phyloP scores from a whole-genome alignment of 2,329 filamentous ascomycete genomes.

The Calonectria honghensis region DNA sequence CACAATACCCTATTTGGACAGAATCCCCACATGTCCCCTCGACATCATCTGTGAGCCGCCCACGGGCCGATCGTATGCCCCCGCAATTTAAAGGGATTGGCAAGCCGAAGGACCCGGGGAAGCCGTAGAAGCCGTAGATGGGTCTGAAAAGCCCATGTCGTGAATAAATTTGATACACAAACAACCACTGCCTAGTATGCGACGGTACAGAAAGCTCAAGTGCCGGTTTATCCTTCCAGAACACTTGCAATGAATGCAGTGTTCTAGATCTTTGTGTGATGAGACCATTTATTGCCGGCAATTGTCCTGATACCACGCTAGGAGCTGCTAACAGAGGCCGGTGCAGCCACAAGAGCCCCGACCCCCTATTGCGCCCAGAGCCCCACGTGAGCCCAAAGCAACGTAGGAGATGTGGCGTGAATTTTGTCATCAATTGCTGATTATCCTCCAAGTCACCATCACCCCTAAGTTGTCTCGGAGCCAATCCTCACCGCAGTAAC shows the following conservation, averaged over 20 bases:
- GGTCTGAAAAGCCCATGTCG: neutral
- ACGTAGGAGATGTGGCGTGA: neutral
- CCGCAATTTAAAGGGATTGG: neutral
- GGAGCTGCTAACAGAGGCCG: neutral
- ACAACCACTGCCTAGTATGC: no score
- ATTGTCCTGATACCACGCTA: neutral
- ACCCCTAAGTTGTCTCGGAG: neutral
- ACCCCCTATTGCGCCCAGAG: neutral
- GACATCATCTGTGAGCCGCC: neutral
- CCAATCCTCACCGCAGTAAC: neutral
- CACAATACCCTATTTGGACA: conserved; percentile 1
- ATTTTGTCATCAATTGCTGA: neutral
- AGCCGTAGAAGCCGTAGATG: neutral
- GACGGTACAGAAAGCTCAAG: neutral
- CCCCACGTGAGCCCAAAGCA: neutral
- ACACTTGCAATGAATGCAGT: neutral
- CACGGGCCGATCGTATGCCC: neutral
- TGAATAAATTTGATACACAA: neutral
- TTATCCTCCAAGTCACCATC: neutral
- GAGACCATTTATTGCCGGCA: neutral
- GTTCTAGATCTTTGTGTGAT: neutral
- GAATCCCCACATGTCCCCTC: neutral
- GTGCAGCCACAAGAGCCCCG: neutral
- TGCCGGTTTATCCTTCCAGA: neutral
- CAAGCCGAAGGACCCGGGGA: neutral